Percentiles rank a stretch among this genome's conserved stretches.
Conservation (phyloP, 2,329 filamentous ascomycete species). For the Aspergillus carbonarius region DNA sequence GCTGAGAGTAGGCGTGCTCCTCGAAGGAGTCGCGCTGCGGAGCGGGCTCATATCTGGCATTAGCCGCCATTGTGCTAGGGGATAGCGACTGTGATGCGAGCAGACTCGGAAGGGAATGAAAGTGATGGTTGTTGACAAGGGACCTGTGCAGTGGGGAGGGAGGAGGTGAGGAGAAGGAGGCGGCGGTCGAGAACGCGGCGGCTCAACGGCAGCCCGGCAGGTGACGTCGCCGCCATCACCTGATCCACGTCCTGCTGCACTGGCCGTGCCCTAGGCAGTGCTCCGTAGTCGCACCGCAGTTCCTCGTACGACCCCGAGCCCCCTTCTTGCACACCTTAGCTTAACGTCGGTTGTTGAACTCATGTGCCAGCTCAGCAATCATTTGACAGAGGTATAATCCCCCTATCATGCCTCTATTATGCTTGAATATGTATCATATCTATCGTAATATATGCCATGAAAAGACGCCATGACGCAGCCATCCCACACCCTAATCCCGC, state of each 20-base stretch:
- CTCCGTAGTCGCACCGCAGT: no score
- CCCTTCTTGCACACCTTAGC: no score
- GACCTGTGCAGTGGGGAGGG: not conserved
- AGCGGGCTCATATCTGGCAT: conserved; percentile 78
- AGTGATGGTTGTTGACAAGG: not conserved
- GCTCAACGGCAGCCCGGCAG: conserved; percentile 4
- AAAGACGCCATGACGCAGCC: not conserved
- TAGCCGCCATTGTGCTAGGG: conserved; percentile 61
- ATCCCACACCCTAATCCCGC: not conserved
- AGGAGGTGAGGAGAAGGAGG: conserved; percentile 1
- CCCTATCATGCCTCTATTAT: not conserved
- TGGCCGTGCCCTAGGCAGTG: not conserved
- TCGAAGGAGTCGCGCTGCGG: conserved; percentile 85
- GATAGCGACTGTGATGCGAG: not conserved
- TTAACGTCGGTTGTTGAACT: not conserved
- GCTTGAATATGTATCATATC: conserved; percentile 9
- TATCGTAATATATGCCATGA: conserved; percentile 12
- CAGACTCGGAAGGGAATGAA: not conserved
- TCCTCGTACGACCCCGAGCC: no score
- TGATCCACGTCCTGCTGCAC: no score
- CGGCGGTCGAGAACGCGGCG: not conserved
- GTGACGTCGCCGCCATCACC: conserved; percentile 13
- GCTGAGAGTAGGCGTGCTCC: conserved; percentile 66
- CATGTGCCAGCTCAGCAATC: not conserved
- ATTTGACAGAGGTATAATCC: not conserved